Percentiles rank a stretch among this genome's conserved stretches.
Conservation (phyloP, 148 eudicot genomes). For the Amaranthus hypochondriacus region DNA sequence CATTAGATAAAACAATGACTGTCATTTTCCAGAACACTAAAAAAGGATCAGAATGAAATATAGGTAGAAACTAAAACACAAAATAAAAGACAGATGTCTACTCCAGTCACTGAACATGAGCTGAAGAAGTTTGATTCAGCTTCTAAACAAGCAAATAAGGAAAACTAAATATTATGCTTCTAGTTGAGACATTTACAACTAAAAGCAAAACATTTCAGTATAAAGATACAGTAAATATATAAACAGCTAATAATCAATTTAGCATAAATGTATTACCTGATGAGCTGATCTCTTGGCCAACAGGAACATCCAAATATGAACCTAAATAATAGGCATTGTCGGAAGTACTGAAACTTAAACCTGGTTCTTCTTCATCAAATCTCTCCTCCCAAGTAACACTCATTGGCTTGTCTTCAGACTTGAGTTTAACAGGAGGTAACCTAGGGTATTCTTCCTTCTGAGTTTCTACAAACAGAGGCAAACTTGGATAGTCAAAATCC, state of each 20-base stretch:
- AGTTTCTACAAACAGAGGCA: conserved; percentile 44
- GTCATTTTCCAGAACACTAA: not conserved
- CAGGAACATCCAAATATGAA: conserved; percentile 90
- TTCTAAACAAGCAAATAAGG: not conserved
- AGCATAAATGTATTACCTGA: conserved; percentile 45
- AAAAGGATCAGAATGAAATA: not conserved
- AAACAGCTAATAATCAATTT: not conserved
- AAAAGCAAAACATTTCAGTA: conserved; percentile 10
- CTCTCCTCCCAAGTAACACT: conserved; percentile 74
- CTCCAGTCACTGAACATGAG: not conserved
- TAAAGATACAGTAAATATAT: not conserved
- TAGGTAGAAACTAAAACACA: not conserved
- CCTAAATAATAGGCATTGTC: conserved; percentile 73
- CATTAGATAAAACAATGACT: not conserved
- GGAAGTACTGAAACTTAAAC: conserved; percentile 46
- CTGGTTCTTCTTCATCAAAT: conserved; percentile 58
- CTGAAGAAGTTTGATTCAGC: not conserved
- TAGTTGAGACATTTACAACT: not conserved
- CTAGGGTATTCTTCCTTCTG: conserved; percentile 86
- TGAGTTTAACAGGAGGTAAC: conserved; percentile 85
- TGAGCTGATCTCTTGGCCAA: conserved; percentile 83
- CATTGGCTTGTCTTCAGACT: conserved; percentile 66
- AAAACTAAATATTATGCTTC: not conserved
- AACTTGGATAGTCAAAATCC: conserved; percentile 43
- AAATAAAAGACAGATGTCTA: not conserved